A percentile compares a stretch with the other conserved stretches of the same genome.
These are phyloP conservation scores for Stagonosporopsis chrysanthemi DNA, from an alignment of 2,329 filamentous ascomycete species.

Conservation along the genomic window DNA sequence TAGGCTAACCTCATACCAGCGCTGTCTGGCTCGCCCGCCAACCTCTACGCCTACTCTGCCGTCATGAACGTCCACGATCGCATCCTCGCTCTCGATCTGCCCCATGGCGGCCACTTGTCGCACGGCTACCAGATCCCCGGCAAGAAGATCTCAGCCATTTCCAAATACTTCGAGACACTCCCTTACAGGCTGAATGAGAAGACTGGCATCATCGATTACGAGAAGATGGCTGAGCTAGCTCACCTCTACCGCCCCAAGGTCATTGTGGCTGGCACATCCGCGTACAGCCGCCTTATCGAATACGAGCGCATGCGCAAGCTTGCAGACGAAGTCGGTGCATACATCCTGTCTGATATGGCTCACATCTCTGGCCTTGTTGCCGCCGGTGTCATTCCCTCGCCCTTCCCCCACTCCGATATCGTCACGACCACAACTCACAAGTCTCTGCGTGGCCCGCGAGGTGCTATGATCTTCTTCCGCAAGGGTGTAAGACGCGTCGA, in stretches of 20 bases:
- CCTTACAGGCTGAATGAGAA: conserved; percentile 90
- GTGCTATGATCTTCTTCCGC: conserved; percentile 99
- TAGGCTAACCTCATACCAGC: conserved; percentile 57
- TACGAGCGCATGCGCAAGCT: conserved; percentile 97
- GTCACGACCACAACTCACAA: conserved; percentile 99
- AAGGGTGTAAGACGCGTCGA: conserved; percentile 92
- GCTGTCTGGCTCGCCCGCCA: conserved; percentile 79
- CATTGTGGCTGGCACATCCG: conserved; percentile 94
- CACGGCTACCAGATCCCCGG: conserved; percentile 97
- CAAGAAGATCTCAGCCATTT: conserved; percentile 86
- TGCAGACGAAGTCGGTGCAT: conserved; percentile 90
- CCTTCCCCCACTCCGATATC: conserved; percentile 91
- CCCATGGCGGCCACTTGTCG: conserved; percentile 93
- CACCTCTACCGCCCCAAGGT: conserved; percentile 94
- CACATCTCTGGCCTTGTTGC: conserved; percentile 97
- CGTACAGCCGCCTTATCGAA: conserved; percentile 98
- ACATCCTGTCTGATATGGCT: conserved; percentile 97
- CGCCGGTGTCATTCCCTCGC: conserved; percentile 89
- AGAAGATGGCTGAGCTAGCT: conserved; percentile 87
- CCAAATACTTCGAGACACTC: conserved; percentile 99
- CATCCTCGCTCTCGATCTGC: conserved; percentile 95
- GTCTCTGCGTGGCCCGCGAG: conserved; percentile 94
- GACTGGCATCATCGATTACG: conserved; percentile 97
- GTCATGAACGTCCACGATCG: conserved; percentile 91
- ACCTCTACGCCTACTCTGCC: conserved; percentile 88